These are phyloP conservation scores for Quercus rubra DNA, from an alignment of 306 rosid species.

Conservation along the genomic window DNA sequence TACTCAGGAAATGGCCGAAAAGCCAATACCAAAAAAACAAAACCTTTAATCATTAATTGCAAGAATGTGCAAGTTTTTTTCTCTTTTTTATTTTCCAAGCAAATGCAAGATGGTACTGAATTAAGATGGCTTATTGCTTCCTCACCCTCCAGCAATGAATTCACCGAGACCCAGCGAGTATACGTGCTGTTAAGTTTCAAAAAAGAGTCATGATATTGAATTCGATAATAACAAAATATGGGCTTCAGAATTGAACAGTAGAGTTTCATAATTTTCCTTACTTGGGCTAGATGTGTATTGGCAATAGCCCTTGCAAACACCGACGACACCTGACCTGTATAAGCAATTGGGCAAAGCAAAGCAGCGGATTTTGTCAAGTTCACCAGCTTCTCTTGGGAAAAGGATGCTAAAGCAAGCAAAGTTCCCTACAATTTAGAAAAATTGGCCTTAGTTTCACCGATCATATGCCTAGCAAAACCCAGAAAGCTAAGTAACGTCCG, in stretches of 20 bases:
- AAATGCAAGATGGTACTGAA: too few species aligned
- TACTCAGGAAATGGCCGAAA: too few species aligned
- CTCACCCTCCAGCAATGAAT: conserved; percentile 71
- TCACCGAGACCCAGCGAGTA: conserved; percentile 59
- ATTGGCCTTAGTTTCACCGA: too few species aligned
- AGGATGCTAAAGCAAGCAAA: conserved; percentile 67
- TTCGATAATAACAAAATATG: neutral
- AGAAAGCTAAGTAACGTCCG: neutral
- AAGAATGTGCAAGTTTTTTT: too few species aligned
- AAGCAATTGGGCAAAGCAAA: conserved; percentile 87
- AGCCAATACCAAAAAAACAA: too few species aligned
- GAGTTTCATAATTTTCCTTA: conserved; percentile 1
- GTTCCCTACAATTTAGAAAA: conserved; percentile 59
- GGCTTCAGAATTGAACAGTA: conserved; percentile 2
- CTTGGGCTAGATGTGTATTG: conserved; percentile 70
- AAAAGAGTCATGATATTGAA: neutral
- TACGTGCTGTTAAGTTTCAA: conserved; percentile 39
- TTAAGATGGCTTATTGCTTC: neutral
- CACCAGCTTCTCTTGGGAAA: conserved; percentile 57
- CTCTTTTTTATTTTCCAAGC: too few species aligned
- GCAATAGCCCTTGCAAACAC: conserved; percentile 68
- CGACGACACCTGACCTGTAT: conserved; percentile 66
- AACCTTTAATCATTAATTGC: too few species aligned
- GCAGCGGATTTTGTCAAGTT: conserved; percentile 71
- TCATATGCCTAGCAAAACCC: too few species aligned